A percentile compares a stretch with the other conserved stretches of the same genome.
These are phyloP conservation scores for Emydomyces testavorans DNA, from an alignment of 2,329 filamentous ascomycete species.

Conservation along the genomic window DNA sequence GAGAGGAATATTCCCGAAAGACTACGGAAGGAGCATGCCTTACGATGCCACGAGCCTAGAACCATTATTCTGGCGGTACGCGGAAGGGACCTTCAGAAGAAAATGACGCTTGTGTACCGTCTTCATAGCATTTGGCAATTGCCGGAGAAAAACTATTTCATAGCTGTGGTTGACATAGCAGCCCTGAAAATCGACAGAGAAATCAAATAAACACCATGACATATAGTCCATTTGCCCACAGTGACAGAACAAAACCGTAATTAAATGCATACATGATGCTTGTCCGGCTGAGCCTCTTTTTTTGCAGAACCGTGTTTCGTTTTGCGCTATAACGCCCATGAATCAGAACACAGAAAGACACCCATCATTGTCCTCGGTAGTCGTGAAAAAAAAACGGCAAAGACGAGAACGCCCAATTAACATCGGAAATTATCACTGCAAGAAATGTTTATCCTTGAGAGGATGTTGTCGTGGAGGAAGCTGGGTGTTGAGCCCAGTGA, in stretches of 20 bases:
- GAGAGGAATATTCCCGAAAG: not conserved
- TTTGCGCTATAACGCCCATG: conserved; percentile 11
- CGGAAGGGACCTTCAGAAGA: not conserved
- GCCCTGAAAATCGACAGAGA: conserved; percentile 5
- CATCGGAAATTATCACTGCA: not conserved
- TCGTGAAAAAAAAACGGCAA: conserved; percentile 10
- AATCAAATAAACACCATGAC: conserved; percentile 7
- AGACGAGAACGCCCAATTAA: conserved; percentile 4
- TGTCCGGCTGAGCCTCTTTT: conserved; percentile 6
- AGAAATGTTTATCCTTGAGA: conserved; percentile 7
- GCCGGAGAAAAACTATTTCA: conserved; percentile 1
- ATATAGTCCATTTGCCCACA: conserved; percentile 9
- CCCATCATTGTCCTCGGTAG: conserved; percentile 9
- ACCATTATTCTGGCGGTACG: too few relatives aligned
- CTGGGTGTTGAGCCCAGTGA: conserved; percentile 31
- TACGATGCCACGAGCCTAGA: not conserved
- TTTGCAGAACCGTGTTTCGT: not conserved
- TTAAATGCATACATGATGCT: conserved; percentile 10
- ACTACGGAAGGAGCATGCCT: not conserved
- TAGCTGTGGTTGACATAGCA: conserved; percentile 3
- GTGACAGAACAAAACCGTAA: conserved; percentile 10
- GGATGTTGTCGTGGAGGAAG: not conserved
- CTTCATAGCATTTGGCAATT: conserved; percentile 2
- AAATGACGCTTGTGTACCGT: not conserved
- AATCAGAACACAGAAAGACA: not conserved